Conservation (phyloP, 768 basidiomycete genomes). For the Suillus spraguei region DNA sequence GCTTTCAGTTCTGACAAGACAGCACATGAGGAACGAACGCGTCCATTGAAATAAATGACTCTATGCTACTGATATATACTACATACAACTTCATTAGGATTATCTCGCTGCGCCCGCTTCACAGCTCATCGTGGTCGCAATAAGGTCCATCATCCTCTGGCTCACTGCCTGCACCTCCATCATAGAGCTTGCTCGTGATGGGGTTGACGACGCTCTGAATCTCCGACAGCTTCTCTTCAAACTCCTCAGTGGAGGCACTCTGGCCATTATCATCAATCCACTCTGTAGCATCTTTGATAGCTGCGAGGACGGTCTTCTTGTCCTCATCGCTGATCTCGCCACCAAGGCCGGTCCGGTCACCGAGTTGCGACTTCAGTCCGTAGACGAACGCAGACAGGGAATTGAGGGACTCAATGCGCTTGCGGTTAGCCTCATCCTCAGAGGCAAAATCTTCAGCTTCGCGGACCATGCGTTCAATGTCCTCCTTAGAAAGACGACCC, state of each 20-base stretch:
- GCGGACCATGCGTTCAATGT: slow-evolving; percentile 94
- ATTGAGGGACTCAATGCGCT: slow-evolving; percentile 87
- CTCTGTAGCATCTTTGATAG: slow-evolving; percentile 86
- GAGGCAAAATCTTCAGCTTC: slow-evolving; percentile 91
- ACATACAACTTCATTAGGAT: slow-evolving; percentile 7
- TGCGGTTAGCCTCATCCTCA: slow-evolving; percentile 78
- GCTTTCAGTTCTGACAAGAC: no score
- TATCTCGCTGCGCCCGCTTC: not conserved
- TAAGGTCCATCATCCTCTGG: slow-evolving; percentile 43
- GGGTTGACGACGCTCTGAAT: slow-evolving; percentile 78
- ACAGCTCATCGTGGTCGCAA: slow-evolving; percentile 59
- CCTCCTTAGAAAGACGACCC: slow-evolving; percentile 85
- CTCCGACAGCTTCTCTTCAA: slow-evolving; percentile 87
- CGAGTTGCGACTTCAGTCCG: slow-evolving; percentile 84
- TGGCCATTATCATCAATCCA: slow-evolving; percentile 90
- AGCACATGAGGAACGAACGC: no score
- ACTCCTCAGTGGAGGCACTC: slow-evolving; percentile 78
- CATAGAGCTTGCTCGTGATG: slow-evolving; percentile 83
- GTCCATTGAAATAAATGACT: slow-evolving; percentile 9
- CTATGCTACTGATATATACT: slow-evolving; percentile 9
- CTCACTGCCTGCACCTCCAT: slow-evolving; percentile 30
- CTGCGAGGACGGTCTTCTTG: slow-evolving; percentile 78
- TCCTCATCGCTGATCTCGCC: slow-evolving; percentile 83
- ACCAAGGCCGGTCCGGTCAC: slow-evolving; percentile 87
- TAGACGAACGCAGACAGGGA: slow-evolving; percentile 80